phyloP scores from a whole-genome alignment of 371 early-diverging fungal species.

The Mortierella sp. region DNA sequence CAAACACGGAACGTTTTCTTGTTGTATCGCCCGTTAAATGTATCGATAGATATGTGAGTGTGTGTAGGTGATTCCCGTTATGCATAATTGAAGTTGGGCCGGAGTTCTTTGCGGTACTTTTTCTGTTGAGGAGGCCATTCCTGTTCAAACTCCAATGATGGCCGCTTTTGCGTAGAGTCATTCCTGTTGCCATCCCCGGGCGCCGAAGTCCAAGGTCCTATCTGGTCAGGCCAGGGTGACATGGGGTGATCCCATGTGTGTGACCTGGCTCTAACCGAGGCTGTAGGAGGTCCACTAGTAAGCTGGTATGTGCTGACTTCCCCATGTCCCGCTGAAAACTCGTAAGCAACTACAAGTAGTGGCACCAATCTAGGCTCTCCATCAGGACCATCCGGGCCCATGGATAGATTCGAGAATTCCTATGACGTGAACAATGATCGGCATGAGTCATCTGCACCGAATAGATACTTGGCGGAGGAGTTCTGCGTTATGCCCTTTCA shows the following conservation, averaged over 20 bases:
- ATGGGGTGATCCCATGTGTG: conserved; percentile 42
- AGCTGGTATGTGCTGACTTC: conserved; percentile 17
- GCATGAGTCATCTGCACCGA: background rate
- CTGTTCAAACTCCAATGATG: conserved; percentile 24
- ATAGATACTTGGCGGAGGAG: background rate
- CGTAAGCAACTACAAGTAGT: conserved; percentile 35
- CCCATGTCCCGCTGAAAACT: conserved; percentile 33
- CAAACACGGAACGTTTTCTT: too few species aligned
- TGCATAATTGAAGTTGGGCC: background rate
- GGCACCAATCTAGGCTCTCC: conserved; percentile 9
- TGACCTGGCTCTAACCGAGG: conserved; percentile 31
- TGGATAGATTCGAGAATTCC: conserved; percentile 13
- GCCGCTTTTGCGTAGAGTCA: conserved; percentile 1
- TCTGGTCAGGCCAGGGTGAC: conserved; percentile 1
- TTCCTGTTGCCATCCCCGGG: background rate
- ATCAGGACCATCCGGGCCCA: background rate
- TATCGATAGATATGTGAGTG: too few species aligned
- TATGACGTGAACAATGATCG: background rate
- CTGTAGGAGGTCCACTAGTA: conserved; percentile 25
- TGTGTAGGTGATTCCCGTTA: background rate
- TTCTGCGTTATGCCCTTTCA: background rate
- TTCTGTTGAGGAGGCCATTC: conserved; percentile 33
- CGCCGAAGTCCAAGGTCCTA: conserved; percentile 11
- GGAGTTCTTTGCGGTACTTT: conserved; percentile 14
- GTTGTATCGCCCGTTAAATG: too few species aligned